Evolutionary conservation across 352 stramenopile species (phyloP), one percentile per base, ranked within the genome.

Genomic region (Globisporangium recalcitrans): DNA sequence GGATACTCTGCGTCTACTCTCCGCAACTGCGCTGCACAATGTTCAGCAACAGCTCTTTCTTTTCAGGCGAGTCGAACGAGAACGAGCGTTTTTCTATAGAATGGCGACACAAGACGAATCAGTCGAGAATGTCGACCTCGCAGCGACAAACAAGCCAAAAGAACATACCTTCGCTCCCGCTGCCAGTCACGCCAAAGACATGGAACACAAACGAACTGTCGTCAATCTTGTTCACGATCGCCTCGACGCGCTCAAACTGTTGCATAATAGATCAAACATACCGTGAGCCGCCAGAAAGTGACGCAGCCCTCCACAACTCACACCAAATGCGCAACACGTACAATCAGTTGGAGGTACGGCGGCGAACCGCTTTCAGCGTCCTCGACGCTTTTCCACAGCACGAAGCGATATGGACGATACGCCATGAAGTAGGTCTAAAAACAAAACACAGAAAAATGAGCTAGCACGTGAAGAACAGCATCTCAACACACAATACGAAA

Each of bases 371-470:
- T 68, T 38, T 91, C 81, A 14, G 82, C 79, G 63, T 95, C 85
- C 63, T 95, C 85, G 10, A 70, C 72, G 14, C 62, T 78, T 65
- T 91, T 95, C 85, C 85, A 95, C 27, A 95, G 56, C 27, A 93
- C 67, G 61, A 95, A 93, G 10, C 85, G 83, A 63, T 74, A 91
- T 5, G 80, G 60, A 21, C 82, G 85, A 67, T 90, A 93, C 24
- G 72, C 77, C 27, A 81, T 58, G 24, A 82, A 91, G 26, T 75
- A 83, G 5, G 46, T 66, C 81, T 90, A 34, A 73, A 46, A 38
- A 71, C 57, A 58, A 60, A 57, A 59, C 59, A 26, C 60, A 51
- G 19, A 46, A 11, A 11, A n/a, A n/a, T 63, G 24, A 55, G 29
- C 29, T 21, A n/a, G 14, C 42, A 14, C 21, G 44, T 58, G 10